Evolutionary conservation across 495 filamentous ascomycete genomes (phyloP), one percentile per base, ranked within the genome.

Genomic region (Aspergillus hancockii): DNA sequence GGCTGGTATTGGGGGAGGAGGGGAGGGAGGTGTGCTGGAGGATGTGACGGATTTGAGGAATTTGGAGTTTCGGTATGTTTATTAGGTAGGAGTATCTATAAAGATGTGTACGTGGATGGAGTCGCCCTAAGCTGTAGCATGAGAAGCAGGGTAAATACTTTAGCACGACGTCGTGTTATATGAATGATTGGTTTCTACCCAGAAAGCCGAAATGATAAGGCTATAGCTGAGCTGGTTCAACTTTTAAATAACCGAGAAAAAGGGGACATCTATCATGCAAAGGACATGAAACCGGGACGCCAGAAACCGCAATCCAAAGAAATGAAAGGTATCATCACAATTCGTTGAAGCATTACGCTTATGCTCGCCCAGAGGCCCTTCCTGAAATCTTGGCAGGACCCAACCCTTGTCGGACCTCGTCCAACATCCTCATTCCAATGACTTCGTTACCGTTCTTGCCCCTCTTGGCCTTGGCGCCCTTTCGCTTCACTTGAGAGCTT

Each of bases 341-440:
- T 62, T 57, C 54, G 31, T 57, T 36, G 41, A 49, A 43, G 32
- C 58, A 47, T 54, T 30, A 30, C 31, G 64, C 73, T 54, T 30
- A 30, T 40, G 64, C 73, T 55, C 56, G 58, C 28, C 75, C 75
- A 21, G 75, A 55, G 22, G 74, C 67, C n/a, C 62, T 64, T 45
- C 66, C 59, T 10, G 62, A 63, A 9, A 77, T 45, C 18, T 67
- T 68, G 57, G 93, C 91, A 30, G 89, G 87, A 1, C 93, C 93
- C 23, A 98, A 71, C 21, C 83, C 91, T 58, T 85, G 84, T 43
- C 93, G 78, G 54, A 99, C 83, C 75, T 97, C 94, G 70, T 99
- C 94, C 55, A 98, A 79, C 80, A 97, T 88, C 67, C 86, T 85
- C 55, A 97, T 80, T 1, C 94, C 94, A 61, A 82, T 90, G 62